These are phyloP conservation scores for Colletotrichum simmondsii DNA, from an alignment of 2,329 filamentous ascomycete genomes.

Conservation along the genomic window DNA sequence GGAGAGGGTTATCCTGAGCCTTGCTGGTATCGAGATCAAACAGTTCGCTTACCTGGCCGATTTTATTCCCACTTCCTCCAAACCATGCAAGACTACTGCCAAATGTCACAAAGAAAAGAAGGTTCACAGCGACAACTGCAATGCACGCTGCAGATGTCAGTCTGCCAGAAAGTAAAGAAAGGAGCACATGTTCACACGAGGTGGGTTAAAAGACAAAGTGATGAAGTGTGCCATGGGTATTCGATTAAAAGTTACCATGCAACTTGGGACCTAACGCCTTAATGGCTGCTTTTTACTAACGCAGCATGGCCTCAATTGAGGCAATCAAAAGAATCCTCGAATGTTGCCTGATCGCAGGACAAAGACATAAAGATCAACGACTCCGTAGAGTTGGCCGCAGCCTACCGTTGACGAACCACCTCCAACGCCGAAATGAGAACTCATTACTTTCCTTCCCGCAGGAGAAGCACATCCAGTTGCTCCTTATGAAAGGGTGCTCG, in stretches of 20 bases:
- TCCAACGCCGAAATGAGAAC: slow-evolving; percentile 23
- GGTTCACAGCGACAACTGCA: too few relatives aligned
- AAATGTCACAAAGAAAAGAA: too few relatives aligned
- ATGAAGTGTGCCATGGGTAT: slow-evolving; percentile 11
- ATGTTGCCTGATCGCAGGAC: slow-evolving; percentile 2
- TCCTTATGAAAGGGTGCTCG: not conserved
- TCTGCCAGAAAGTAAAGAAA: not conserved
- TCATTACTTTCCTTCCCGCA: slow-evolving; percentile 8
- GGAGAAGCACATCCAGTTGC: not conserved
- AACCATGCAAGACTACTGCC: too few relatives aligned
- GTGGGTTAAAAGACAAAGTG: not conserved
- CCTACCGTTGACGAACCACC: not conserved
- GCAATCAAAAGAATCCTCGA: not conserved
- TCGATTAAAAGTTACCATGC: slow-evolving; percentile 27
- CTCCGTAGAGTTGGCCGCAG: slow-evolving; percentile 18
- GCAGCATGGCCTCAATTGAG: not conserved
- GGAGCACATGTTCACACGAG: not conserved
- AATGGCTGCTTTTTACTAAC: not conserved
- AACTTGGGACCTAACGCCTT: slow-evolving; percentile 14
- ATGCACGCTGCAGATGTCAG: too few relatives aligned
- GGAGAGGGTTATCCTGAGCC: too few relatives aligned
- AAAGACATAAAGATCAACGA: not conserved
- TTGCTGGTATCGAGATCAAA: too few relatives aligned
- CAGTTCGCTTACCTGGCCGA: too few relatives aligned
- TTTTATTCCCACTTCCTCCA: too few relatives aligned